Evolutionary conservation across 169 alveolate genomes (phyloP), one percentile per base, ranked within the genome.

Genomic region (Sarcocystis neurona): DNA sequence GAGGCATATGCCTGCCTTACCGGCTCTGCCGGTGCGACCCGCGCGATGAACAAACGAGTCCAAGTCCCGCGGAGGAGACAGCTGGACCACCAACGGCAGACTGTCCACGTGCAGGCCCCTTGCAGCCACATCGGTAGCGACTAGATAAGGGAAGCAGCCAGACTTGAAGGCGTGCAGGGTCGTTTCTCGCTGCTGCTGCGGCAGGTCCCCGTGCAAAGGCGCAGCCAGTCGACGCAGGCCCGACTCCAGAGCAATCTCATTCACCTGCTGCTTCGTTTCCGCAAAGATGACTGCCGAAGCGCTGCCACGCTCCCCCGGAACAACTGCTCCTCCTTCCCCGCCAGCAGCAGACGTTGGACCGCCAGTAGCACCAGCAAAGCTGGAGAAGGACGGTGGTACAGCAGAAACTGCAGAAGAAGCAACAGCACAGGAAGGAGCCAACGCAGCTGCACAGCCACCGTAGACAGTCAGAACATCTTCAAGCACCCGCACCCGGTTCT

Each of bases 81-180:
- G 94, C 92, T 97, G 97, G 66, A 97, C 37, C 30, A 97, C 95
- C 39, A 92, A 88, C 37, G 87, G 97, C 5, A 97, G 97, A 50
- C 96, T 95, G 30, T 97, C 97, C 58, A 97, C 94, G 94, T 97
- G 98, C 58, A 97, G 88, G n/a, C 99, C 99, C 85, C 98, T 93
- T 15, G 98, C 95, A 23, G 98, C 98, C 2, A 97, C 98, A 94
- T 97, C 98, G 0, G 99, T 96, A 0, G 98, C 98, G 5, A 96
- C 97, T 60, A 97, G 92, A 34, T 96, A 95, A 63, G 93, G 94
- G 80, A 95, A 94, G 90, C 94, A 94, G 20, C 97, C 97, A 79
- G 93, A 95, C 46, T 60, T 87, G 85, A 87, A 87, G 20, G 97
- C 96, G 75, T 92, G 89, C 56, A 97, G 91, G 30, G 97, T 96